Evolutionary conservation across 164 flowering plant species (phyloP).

Genomic region (Umbilicus rupestris): DNA sequence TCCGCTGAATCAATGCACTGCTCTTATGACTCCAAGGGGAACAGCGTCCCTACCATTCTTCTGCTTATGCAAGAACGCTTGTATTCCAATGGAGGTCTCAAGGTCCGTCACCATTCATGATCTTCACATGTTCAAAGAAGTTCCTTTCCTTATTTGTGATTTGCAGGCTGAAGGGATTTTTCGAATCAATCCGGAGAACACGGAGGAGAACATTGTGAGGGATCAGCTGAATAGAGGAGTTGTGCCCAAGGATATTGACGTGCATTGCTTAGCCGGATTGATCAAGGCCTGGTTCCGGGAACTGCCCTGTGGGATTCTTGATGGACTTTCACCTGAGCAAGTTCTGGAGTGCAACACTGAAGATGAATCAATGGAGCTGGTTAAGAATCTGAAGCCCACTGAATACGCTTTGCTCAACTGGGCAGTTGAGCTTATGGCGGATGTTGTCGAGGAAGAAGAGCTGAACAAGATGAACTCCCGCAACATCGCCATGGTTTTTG

Average conservation of each 20-base stretch:
- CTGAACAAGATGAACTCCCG: constrained; percentile 92
- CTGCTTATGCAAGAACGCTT: constrained; percentile 7
- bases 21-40: constrained; percentile 4
- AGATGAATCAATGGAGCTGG: constrained; percentile 67
- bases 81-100: not conserved
- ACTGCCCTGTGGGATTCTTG: constrained; percentile 83
- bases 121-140: not conserved
- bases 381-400: constrained; percentile 66
- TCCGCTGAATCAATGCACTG: constrained; percentile 4
- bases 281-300: constrained; percentile 96
- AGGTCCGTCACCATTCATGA: not conserved
- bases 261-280: constrained; percentile 89
- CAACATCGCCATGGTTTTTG: constrained; percentile 88
- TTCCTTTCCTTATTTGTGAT: too few relatives aligned
- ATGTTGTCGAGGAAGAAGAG: constrained; percentile 89
- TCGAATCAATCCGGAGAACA: constrained; percentile 89
- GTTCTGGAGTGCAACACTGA: constrained; percentile 79
- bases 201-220: constrained; percentile 83
- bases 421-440: constrained; percentile 96
- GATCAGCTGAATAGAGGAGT: constrained; percentile 78
- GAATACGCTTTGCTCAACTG: constrained; percentile 76
- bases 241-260: constrained; percentile 84
- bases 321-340: constrained; percentile 90
- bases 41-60: not conserved
- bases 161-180: constrained; percentile 91